Conservation (phyloP, 768 basidiomycete genomes). For the Boletus subparvulus region DNA sequence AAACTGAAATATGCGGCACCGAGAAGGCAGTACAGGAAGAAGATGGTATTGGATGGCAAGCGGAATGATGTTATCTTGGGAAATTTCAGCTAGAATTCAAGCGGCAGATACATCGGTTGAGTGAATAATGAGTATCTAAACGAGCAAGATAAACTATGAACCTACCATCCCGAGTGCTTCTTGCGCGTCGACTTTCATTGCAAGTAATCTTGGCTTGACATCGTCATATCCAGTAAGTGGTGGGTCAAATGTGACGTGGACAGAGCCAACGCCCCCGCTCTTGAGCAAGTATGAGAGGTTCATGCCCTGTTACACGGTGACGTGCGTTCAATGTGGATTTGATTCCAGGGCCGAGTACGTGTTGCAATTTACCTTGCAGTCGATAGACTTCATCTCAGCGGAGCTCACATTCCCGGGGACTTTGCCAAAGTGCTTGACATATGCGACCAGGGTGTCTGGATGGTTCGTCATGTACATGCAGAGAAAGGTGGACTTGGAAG, state of each 20-base stretch:
- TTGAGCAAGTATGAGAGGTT: conserved; percentile 62
- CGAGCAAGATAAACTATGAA: background rate
- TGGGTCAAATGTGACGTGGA: conserved; percentile 63
- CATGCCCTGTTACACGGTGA: conserved; percentile 53
- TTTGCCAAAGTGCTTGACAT: conserved; percentile 75
- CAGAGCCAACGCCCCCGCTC: conserved; percentile 42
- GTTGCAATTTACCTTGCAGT: conserved; percentile 51
- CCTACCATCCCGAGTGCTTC: conserved; percentile 78
- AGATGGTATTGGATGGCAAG: conserved; percentile 39
- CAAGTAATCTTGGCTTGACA: conserved; percentile 74
- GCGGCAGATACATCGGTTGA: background rate
- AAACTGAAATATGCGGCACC: conserved; percentile 17
- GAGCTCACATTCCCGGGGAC: conserved; percentile 51
- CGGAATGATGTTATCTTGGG: conserved; percentile 62
- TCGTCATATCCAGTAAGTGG: conserved; percentile 75
- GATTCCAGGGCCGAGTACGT: background rate
- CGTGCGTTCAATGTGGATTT: background rate
- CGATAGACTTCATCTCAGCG: conserved; percentile 72
- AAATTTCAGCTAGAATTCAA: conserved; percentile 49
- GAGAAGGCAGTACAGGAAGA: conserved; percentile 14
- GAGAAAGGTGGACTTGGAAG: conserved; percentile 71
- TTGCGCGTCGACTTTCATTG: conserved; percentile 81
- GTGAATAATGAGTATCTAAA: background rate
- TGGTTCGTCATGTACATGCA: conserved; percentile 85
- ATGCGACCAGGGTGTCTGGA: conserved; percentile 81